These are phyloP conservation scores for Aspergillus fischeri DNA, from an alignment of 2,329 filamentous ascomycete species.

Conservation along the genomic window DNA sequence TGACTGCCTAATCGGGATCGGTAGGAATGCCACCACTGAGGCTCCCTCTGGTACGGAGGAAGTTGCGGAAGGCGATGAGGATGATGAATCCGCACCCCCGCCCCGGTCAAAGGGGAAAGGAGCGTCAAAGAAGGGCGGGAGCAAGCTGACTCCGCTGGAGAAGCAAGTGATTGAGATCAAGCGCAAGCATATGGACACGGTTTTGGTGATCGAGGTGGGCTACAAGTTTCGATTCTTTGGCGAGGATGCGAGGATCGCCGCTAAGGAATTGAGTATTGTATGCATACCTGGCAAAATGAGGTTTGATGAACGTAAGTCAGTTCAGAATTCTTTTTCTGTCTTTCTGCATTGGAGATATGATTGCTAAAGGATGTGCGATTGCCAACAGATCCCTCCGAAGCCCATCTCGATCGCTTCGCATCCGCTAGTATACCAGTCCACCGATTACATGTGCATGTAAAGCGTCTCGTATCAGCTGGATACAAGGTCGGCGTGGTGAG, in stretches of 20 bases:
- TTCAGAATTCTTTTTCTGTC: background rate
- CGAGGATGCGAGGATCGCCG: conserved; percentile 83
- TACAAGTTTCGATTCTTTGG: conserved; percentile 99
- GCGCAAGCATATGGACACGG: conserved; percentile 78
- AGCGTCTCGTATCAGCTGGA: conserved; percentile 83
- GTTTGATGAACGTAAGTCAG: conserved; percentile 76
- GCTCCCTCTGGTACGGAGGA: conserved; percentile 52
- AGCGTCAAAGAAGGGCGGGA: conserved; percentile 64
- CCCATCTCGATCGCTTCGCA: conserved; percentile 85
- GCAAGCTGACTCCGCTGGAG: conserved; percentile 92
- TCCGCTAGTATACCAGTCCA: conserved; percentile 95
- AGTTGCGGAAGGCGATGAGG: conserved; percentile 56
- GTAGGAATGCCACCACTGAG: conserved; percentile 55
- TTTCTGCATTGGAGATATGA: background rate
- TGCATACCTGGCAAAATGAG: conserved; percentile 94
- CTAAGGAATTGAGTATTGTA: conserved; percentile 87
- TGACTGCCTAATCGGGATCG: conserved; percentile 69
- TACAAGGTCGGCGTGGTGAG: conserved; percentile 95
- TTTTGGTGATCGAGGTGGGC: conserved; percentile 90
- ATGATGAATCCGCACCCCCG: conserved; percentile 46
- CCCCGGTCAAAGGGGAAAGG: conserved; percentile 43
- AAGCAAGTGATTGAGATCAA: conserved; percentile 93
- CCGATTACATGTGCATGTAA: conserved; percentile 86
- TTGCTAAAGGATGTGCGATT: background rate
- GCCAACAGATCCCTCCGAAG: conserved; percentile 70